These are phyloP conservation scores for Clitopilus hobsonii DNA, from an alignment of 768 basidiomycete species.

Conservation along the genomic window DNA sequence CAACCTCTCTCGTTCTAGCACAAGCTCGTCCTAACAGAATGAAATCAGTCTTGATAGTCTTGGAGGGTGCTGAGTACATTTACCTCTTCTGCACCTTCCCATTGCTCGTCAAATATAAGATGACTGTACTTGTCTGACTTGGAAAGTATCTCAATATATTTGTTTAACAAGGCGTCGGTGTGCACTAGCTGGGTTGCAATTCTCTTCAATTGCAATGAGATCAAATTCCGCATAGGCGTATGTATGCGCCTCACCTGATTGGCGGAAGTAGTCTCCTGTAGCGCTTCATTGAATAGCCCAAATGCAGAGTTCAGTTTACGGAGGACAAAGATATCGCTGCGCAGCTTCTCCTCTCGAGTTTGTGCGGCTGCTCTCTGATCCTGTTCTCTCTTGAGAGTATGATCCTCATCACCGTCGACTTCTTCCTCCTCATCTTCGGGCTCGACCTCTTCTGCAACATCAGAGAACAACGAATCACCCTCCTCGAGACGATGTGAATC, in stretches of 20 bases:
- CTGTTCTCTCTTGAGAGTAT: slow-evolving; percentile 12
- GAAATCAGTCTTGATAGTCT: neutral
- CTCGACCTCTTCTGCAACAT: too few relatives aligned
- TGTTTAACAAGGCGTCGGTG: slow-evolving; percentile 70
- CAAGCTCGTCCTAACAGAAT: slow-evolving; percentile 53
- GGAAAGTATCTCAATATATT: slow-evolving; percentile 65
- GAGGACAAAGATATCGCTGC: slow-evolving; percentile 68
- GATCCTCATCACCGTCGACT: slow-evolving; percentile 9
- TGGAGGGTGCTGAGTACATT: slow-evolving; percentile 17
- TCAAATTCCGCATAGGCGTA: neutral
- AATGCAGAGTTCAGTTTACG: slow-evolving; percentile 71
- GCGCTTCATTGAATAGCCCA: slow-evolving; percentile 61
- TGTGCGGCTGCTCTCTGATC: slow-evolving; percentile 10
- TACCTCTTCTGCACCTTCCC: slow-evolving; percentile 72
- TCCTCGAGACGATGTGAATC: slow-evolving; percentile 6
- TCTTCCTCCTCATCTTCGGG: too few relatives aligned
- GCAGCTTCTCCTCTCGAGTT: slow-evolving; percentile 64
- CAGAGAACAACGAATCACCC: slow-evolving; percentile 6
- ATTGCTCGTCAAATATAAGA: slow-evolving; percentile 72
- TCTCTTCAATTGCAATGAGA: slow-evolving; percentile 34
- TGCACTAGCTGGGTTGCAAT: slow-evolving; percentile 63
- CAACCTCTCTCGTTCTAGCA: slow-evolving; percentile 42
- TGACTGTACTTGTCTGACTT: slow-evolving; percentile 66
- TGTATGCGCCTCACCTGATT: slow-evolving; percentile 50
- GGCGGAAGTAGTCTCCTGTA: slow-evolving; percentile 58